Percentiles rank a stretch among this genome's conserved stretches.
These are phyloP conservation scores for Phanerochaete carnosa DNA, from an alignment of 768 basidiomycete species.

Conservation along the genomic window DNA sequence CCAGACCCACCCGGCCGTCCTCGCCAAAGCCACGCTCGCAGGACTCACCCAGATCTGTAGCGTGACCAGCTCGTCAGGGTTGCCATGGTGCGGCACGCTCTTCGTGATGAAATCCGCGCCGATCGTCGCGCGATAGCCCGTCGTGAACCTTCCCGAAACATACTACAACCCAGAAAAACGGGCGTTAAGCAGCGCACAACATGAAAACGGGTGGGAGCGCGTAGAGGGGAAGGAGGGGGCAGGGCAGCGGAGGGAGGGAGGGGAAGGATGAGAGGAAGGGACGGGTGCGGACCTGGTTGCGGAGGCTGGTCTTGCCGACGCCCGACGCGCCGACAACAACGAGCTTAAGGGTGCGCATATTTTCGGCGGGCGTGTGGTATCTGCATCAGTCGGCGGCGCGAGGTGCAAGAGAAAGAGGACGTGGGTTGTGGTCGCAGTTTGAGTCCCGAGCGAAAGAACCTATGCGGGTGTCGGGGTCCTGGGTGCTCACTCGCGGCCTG, in stretches of 20 bases:
- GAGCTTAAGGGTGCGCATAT: slow-evolving; percentile 79
- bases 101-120: slow-evolving; percentile 89
- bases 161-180: slow-evolving; percentile 41
- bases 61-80: slow-evolving; percentile 52
- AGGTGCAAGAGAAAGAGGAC: neutral
- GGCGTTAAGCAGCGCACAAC: neutral
- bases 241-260: neutral
- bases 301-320: slow-evolving; percentile 81
- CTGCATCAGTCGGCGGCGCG: neutral
- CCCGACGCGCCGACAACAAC: slow-evolving; percentile 80
- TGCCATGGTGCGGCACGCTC: slow-evolving; percentile 57
- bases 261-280: too few relatives aligned
- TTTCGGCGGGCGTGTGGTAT: neutral
- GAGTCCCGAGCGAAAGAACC: neutral
- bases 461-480: neutral
- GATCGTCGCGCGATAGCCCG: slow-evolving; percentile 80
- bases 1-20: too few relatives aligned
- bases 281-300: slow-evolving; percentile 57
- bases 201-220: neutral
- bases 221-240: neutral
- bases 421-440: neutral
- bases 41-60: slow-evolving; percentile 64
- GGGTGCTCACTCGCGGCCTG: neutral
- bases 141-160: slow-evolving; percentile 71
- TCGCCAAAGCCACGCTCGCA: neutral